phyloP scores from a whole-genome alignment of 768 basidiomycete species.

The Trametes gibbosa region DNA sequence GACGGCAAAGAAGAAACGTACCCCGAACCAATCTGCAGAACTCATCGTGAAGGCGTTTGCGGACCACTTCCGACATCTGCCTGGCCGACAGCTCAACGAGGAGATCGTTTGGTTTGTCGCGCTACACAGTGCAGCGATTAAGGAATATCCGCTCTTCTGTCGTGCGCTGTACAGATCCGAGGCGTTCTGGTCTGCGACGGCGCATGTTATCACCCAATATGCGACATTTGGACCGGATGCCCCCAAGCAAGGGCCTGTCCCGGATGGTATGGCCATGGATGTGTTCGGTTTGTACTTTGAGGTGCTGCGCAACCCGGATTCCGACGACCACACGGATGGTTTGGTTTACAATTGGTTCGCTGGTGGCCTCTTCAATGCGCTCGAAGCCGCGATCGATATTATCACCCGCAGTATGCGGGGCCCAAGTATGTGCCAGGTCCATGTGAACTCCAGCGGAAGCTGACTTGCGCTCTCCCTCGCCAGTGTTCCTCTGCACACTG shows the following conservation, averaged over 20 bases:
- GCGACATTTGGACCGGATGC: neutral
- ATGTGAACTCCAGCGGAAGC: neutral
- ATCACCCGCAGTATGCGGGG: neutral
- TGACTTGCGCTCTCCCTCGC: too few species aligned
- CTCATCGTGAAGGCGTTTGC: neutral
- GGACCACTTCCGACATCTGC: neutral
- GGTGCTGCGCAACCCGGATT: neutral
- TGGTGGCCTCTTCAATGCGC: neutral
- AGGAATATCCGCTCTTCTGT: neutral
- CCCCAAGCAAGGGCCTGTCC: neutral
- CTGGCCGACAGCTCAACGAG: neutral
- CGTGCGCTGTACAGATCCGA: neutral
- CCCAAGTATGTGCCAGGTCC: neutral
- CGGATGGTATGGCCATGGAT: neutral
- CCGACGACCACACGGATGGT: neutral
- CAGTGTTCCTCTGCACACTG: neutral
- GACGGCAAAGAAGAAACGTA: conserved; percentile 6
- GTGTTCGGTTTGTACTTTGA: neutral
- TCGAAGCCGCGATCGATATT: neutral
- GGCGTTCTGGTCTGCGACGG: neutral
- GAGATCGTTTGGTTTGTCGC: neutral
- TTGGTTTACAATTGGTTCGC: neutral
- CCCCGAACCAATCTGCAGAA: conserved; percentile 2
- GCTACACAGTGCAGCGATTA: neutral
- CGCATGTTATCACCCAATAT: neutral